Conservation (phyloP, 1,284 basidiomycete genomes). For the Agaricales sp. region DNA sequence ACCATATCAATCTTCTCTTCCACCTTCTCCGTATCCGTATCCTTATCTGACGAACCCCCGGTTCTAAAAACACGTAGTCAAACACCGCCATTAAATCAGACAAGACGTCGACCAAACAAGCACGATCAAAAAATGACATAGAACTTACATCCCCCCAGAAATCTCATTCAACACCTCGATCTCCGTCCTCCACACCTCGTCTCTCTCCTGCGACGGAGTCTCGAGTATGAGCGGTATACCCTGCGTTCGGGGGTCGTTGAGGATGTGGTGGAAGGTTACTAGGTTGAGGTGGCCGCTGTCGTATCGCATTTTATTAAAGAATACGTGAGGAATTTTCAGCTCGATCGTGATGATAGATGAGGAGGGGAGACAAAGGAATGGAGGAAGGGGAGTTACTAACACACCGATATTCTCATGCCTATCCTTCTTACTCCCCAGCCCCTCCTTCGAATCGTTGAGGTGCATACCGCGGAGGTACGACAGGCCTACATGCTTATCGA, state of each 20-base stretch:
- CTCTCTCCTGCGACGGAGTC: conserved; percentile 56
- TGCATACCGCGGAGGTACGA: conserved; percentile 75
- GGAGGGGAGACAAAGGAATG: not conserved
- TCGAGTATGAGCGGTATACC: conserved; percentile 77
- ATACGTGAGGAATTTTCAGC: not conserved
- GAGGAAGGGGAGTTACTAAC: conserved; percentile 28
- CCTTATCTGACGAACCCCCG: not conserved
- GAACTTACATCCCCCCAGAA: conserved; percentile 15
- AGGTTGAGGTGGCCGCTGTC: conserved; percentile 60
- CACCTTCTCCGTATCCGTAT: not conserved
- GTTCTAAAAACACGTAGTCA: not conserved
- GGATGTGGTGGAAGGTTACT: conserved; percentile 51
- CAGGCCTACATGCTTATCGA: conserved; percentile 61
- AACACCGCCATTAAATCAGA: not conserved
- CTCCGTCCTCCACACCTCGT: conserved; percentile 67
- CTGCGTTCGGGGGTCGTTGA: conserved; percentile 59
- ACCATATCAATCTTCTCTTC: conserved; percentile 5
- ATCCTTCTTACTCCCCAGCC: conserved; percentile 58
- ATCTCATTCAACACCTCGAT: conserved; percentile 49
- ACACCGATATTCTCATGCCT: conserved; percentile 80
- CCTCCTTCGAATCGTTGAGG: conserved; percentile 74
- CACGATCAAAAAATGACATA: not conserved
- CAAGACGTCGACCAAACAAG: not conserved
- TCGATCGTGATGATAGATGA: not conserved
- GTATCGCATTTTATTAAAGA: not conserved